Base-by-base conservation (phyloP, 2,329 filamentous ascomycete species). In the Verruconis gallopava region DNA sequence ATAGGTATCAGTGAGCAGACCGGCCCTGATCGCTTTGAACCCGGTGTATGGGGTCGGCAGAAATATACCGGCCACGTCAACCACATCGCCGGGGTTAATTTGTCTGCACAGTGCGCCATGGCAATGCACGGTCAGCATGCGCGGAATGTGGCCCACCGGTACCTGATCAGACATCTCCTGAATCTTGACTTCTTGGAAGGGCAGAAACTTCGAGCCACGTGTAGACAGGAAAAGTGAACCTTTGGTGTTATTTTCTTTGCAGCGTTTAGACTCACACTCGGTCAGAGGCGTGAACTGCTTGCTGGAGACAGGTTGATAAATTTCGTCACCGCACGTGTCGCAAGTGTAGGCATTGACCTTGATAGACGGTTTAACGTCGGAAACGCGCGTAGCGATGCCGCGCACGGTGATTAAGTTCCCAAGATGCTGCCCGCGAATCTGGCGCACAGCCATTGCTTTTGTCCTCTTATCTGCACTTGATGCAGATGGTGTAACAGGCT, bases 141-240 rank as follows among this genome's bases (percentile, higher is more conserved):
- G 77, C 21, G 91, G 91, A 53, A 98, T 98, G 58, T 98, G 91
- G 39, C 91, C 91, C 49, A 98, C 93, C 5, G 91, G 91, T 0
- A 98, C 91, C 61, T 98, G 91, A 59, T 98, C 91, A n/a, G 91
- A 86, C 77, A 96, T 85, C 59, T 98, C 91, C 63, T 98, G 91
- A 44, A 98, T 86, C 67, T 96, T 96, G 63, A 96, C 78, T 62
- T 98, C 91, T 62, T 98, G 91, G 68, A 98, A 98, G 3, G 91
- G 86, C 54, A 94, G 66, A 56, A 96, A 98, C 55, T 96, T 98
- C 40, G 88, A 95, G 0, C 89, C 91, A 53, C 91, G 76, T n/a
- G 88, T 93, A 1, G 89, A 95, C 28, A 93, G 77, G 59, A 93
- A 89, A 30, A 98, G 73, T 60, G 95, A 85, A 14, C 91, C 91